Base-by-base conservation (phyloP, 208 protist species). In the Leishmania arabica region DNA sequence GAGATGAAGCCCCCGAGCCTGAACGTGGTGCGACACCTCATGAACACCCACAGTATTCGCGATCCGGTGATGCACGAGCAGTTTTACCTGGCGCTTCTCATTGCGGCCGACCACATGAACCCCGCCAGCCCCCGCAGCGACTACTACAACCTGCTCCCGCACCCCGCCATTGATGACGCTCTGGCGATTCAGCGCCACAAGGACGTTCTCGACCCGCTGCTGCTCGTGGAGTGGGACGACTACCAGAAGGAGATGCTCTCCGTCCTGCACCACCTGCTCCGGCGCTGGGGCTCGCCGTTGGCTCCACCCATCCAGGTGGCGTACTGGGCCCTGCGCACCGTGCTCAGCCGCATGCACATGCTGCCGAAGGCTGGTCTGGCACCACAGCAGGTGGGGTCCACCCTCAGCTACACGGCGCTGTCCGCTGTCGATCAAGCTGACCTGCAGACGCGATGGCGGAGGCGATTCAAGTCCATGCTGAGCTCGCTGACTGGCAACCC, bases 141-240 rank as follows among this genome's bases (percentile, higher is more conserved):
- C 40, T 96, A 96, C 88, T 89, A 95, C 77, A 83, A 94, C 75
- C 51, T 88, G 11, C 84, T 96, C 47, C 93, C 93, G 34, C 88
- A 92, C 83, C 93, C 93, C 19, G 93, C 93, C 24, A 88, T 96
- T 0, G 78, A 94, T 76, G 93, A 96, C 79, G 89, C 75, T 13
- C 69, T 58, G 34, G 93, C 89, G 31, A 94, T 96, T 69, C 64
- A 73, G 21, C 75, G 64, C n/a, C 86, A 96, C 87, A 96, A 96
- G 82, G 87, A 95, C 70, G 80, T 87, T 34, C 78, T 95, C 3
- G 93, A 95, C 77, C 89, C 93, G 4, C 68, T 91, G 77, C 60
- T 88, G 71, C 88, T 96, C 17, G 82, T 96, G 40, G 93, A 96
- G 88, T 96, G 93, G 91, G 91, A 96, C 78, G 93, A 94, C 82